Conservation (phyloP, 2,329 filamentous ascomycete genomes). For the Aspergillus oerlinghausenensis region DNA sequence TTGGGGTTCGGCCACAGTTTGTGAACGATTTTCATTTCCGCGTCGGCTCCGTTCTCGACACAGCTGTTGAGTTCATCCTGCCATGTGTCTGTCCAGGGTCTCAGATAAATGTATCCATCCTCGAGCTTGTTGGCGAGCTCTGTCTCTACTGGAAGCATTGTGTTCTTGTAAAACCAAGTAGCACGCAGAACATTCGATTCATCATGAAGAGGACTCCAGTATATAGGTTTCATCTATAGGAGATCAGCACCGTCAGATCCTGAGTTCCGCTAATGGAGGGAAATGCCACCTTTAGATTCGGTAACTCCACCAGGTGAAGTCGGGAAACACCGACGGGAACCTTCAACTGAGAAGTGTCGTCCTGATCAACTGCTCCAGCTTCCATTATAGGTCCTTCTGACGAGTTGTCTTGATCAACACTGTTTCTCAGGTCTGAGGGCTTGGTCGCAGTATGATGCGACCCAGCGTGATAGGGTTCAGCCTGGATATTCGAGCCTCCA, state of each 20-base stretch:
- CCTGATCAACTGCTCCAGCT: conserved; percentile 15
- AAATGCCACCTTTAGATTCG: conserved; percentile 51
- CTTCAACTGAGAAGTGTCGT: conserved; percentile 43
- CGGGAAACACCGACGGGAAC: conserved; percentile 87
- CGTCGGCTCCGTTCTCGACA: conserved; percentile 79
- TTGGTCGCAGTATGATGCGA: conserved; percentile 17
- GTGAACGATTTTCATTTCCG: conserved; percentile 87
- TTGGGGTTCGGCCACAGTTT: conserved; percentile 68
- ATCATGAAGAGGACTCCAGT: conserved; percentile 94
- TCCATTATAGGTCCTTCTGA: conserved; percentile 8
- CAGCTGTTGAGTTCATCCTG: conserved; percentile 85
- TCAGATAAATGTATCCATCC: conserved; percentile 79
- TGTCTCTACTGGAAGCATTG: conserved; percentile 83
- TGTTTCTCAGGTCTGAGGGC: conserved; percentile 24
- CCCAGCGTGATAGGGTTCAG: conserved; percentile 15
- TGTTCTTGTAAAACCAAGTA: conserved; percentile 97
- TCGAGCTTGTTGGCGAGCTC: conserved; percentile 88
- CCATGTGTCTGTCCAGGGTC: conserved; percentile 90
- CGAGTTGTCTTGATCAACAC: conserved; percentile 20
- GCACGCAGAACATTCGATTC: conserved; percentile 75
- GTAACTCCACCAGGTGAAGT: conserved; percentile 81
- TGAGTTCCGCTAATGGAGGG: background rate
- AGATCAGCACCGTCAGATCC: conserved; percentile 3
- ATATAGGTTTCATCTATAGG: conserved; percentile 84
- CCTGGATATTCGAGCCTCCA: conserved; percentile 15